Base-by-base conservation (phyloP, 768 basidiomycete genomes). In the Tulasnella sp. region DNA sequence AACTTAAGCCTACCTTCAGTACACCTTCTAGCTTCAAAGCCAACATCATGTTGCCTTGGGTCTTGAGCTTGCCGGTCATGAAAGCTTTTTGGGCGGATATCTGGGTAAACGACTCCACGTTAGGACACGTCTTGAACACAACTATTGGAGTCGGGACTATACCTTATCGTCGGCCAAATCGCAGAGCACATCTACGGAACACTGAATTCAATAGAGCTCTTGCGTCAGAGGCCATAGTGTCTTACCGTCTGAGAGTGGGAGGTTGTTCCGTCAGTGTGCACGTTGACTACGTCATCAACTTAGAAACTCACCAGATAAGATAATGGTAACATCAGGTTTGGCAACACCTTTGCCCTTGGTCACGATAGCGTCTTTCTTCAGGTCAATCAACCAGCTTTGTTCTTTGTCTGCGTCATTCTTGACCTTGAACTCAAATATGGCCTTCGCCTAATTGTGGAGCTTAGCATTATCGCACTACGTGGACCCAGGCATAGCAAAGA, bases 61-160 rank as follows among this genome's bases (percentile, higher is more conserved):
- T 83, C 59, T 92, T 93, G 44, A 95, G 76, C 62, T 86, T 85
- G 25, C 91, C 91, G 5, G 84, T 86, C 85, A 96, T 88, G 70
- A 91, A 95, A 19, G 90, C 90, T 63, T 90, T 91, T 67, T 95
- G 91, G 16, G 87, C 90, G 59, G 85, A 88, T 39, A 83, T 69
- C 82, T 88, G 7, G 15, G 37, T 7, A 6, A 52, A 25, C 7
- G 19, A 15, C 22, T 4, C 13, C 45, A 46, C 39, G 13, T 9
- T 15, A 31, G 1, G 22, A 13, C 19, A 52, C 12, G 15, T 12
- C 19, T 13, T 52, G 22, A 10, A 13, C 12, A 19, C 16, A 2
- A 9, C 51, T 7, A 27, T 10, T 8, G 15, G 24, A 3, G 15
- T 19, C 20, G 3, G 19, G 28, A 19, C 19, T 51, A 28, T 58